Percentiles rank a stretch among this genome's conserved stretches.
phyloP scores from a whole-genome alignment of 306 rosid species.

The Castanopsis chinensis region DNA sequence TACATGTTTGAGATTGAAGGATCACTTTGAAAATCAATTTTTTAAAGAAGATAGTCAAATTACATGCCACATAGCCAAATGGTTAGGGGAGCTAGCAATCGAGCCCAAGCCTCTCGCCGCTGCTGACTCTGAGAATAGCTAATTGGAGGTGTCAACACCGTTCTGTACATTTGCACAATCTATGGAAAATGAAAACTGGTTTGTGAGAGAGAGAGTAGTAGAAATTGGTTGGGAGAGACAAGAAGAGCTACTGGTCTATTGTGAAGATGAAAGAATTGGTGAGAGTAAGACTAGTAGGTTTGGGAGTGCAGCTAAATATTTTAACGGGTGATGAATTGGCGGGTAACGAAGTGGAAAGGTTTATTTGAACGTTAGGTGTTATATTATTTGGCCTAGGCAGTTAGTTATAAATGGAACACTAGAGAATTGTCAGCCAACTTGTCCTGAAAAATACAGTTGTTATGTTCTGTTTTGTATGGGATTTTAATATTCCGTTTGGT shows the following conservation, averaged over 20 bases:
- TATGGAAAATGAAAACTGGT: neutral
- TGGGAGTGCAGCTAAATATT: conserved; percentile 32
- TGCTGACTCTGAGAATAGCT: conserved; percentile 19
- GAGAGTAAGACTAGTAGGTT: conserved; percentile 39
- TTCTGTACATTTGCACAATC: conserved; percentile 26
- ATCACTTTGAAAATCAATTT: neutral
- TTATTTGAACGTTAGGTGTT: conserved; percentile 42
- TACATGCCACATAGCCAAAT: conserved; percentile 85
- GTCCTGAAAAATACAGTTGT: neutral
- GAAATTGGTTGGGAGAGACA: neutral
- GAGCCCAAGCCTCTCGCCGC: conserved; percentile 39
- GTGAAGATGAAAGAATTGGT: neutral
- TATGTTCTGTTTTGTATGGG: neutral
- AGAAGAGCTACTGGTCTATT: neutral
- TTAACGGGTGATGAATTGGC: conserved; percentile 17
- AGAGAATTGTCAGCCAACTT: neutral
- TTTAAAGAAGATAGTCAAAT: conserved; percentile 32
- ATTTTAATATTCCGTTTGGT: no score
- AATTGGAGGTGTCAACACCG: conserved; percentile 4
- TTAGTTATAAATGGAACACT: no score
- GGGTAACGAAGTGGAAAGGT: conserved; percentile 27
- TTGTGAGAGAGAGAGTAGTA: no score
- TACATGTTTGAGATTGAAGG: conserved; percentile 29
- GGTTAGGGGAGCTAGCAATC: conserved; percentile 40
- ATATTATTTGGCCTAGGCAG: neutral